Evolutionary conservation across 2,329 filamentous ascomycete species (phyloP).

Genomic region (Penicillium sp.): DNA sequence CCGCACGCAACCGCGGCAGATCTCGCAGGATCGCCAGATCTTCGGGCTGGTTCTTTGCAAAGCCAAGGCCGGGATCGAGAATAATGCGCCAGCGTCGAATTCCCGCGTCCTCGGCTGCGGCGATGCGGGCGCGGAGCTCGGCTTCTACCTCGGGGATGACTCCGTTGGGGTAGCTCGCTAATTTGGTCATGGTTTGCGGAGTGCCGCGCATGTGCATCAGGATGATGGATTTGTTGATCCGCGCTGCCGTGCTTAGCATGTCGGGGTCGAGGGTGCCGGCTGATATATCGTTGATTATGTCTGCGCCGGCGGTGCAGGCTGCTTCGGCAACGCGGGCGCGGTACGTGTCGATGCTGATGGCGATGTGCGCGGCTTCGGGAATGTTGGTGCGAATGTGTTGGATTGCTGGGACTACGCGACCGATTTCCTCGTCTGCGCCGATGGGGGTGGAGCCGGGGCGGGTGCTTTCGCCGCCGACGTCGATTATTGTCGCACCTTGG

Average conservation of each 20-base stretch:
- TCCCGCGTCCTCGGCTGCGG: conserved; percentile 72
- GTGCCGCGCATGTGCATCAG: conserved; percentile 94
- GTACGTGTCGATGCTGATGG: conserved; percentile 90
- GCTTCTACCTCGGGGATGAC: conserved; percentile 60
- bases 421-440: conserved; percentile 66
- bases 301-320: conserved; percentile 72
- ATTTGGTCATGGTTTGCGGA: conserved; percentile 70
- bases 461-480: conserved; percentile 90
- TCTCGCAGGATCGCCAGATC: conserved; percentile 74
- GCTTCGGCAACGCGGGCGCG: conserved; percentile 74
- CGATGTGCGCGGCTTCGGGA: conserved; percentile 58
- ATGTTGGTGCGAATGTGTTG: conserved; percentile 61
- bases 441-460: conserved; percentile 70
- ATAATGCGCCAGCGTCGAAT: conserved; percentile 91
- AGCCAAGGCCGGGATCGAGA: conserved; percentile 88
- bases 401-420: conserved; percentile 76
- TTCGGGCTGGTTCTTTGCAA: conserved; percentile 77
- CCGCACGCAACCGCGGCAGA: conserved; percentile 56
- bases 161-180: conserved; percentile 65
- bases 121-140: conserved; percentile 67
- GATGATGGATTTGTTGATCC: conserved; percentile 70
- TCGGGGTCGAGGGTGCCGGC: conserved; percentile 70
- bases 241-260: conserved; percentile 78
- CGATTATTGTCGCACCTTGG: conserved; percentile 75
- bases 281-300: conserved; percentile 93